These are phyloP conservation scores for Podila verticillata DNA, from an alignment of 192 early-diverging fungal genomes.

Conservation along the genomic window DNA sequence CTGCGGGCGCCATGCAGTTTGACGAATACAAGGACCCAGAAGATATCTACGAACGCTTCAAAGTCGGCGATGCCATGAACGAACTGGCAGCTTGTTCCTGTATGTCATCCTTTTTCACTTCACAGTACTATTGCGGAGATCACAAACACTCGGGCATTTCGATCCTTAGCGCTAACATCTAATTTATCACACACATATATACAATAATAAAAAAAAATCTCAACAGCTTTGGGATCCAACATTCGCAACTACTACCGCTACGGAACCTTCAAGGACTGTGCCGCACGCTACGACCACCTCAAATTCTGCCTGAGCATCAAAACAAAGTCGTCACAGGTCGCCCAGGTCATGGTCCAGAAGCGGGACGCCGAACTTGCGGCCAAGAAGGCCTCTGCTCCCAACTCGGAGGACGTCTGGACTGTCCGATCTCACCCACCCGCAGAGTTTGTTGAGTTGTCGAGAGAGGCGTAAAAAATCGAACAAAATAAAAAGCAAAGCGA, in stretches of 20 bases:
- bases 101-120: slow-evolving; percentile 11
- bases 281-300: slow-evolving; percentile 51
- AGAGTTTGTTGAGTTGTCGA: background rate
- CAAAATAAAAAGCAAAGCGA: background rate
- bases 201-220: background rate
- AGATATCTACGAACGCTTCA: slow-evolving; percentile 27
- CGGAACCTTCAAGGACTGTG: slow-evolving; percentile 56
- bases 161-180: too few species aligned
- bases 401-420: slow-evolving; percentile 60
- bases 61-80: slow-evolving; percentile 43
- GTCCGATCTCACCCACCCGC: slow-evolving; percentile 20
- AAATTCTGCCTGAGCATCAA: slow-evolving; percentile 59
- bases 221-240: slow-evolving; percentile 54
- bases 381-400: slow-evolving; percentile 29
- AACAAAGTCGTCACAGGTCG: slow-evolving; percentile 51
- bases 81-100: slow-evolving; percentile 35
- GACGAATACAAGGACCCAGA: slow-evolving; percentile 40
- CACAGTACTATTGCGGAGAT: background rate
- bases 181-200: too few species aligned
- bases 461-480: background rate
- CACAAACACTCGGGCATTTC: background rate
- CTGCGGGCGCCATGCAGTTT: slow-evolving; percentile 10
- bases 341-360: slow-evolving; percentile 55
- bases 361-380: slow-evolving; percentile 33
- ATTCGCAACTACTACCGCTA: slow-evolving; percentile 59